Base-by-base conservation (phyloP, 2,329 filamentous ascomycete genomes). In the Fusarium napiforme region DNA sequence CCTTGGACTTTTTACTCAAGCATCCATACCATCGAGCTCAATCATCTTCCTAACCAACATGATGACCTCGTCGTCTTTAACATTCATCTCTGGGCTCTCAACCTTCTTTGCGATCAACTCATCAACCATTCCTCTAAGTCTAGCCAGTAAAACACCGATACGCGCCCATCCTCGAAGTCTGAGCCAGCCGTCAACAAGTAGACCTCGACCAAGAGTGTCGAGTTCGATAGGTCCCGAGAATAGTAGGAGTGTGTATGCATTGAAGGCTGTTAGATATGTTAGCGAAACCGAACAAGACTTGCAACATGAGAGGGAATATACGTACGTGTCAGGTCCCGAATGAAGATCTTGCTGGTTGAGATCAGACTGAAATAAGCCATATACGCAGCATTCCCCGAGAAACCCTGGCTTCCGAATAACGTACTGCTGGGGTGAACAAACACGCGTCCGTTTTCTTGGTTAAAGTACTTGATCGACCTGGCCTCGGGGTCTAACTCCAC, bases 401-500 rank as follows among this genome's bases (percentile, higher is more conserved):
- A 97, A 0, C 87, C 89, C 79, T 97, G 93, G 16, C 90, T 92
- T 59, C 92, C 92, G 81, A 98, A 98, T 15, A 98, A 86, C 2
- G 93, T 95, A 49, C 93, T 97, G 76, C 90, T 92, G 0, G 96
- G 96, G 79, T 99, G 96, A 21, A 98, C 91, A 81, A 99, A 99
- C 18, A 98, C 94, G 11, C 96, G 89, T 0, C 93, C 93, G 74
- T 93, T 93, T 76, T 95, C 93, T 78, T 93, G 92, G 75, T 93
- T 94, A 82, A 94, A 98, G 84, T 95, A 99, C 80, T 95, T 96
- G 83, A 99, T 98, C 7, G 93, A 93, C 60, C 91, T 89, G 9
- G 96, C 96, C 82, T 98, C 96, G 0, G 96, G 96, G 79, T 99
- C 96, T 11, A 98, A 87, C 80, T 96, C 96, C 3, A 98, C 93